Evolutionary conservation across 345 rosid species (phyloP), one percentile per base, ranked within the genome.

Genomic region (Populus nigra): DNA sequence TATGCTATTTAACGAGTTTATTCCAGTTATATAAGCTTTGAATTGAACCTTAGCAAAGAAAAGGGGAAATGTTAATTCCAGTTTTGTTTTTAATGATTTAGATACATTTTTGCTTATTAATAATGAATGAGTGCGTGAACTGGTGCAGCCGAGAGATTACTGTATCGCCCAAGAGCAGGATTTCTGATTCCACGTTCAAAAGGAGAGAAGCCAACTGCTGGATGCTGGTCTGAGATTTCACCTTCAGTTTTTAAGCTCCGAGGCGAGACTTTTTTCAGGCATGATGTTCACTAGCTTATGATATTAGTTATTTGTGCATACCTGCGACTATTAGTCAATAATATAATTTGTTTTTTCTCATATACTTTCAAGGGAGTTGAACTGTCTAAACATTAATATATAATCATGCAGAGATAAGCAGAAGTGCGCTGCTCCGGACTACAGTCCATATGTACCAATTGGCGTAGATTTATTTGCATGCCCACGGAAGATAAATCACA

Each of bases 241-340:
- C 94, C 94, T 83, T 90, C 94, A 12, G 86, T 87, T 65, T 92
- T 92, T 71, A 88, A 87, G 76, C 89, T 92, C 69, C 93, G 94
- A 2, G 95, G 96, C 8, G 89, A 82, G 70, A 90, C 78, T 68
- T 93, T 86, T 82, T 91, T 91, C 83, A 91, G 85, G 96, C 83
- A 87, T 38, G 84, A 18, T 29, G 17, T 22, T 11, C 22, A 35
- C 38, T 63, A 50, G 39, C 41, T 68, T 71, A 8, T 81, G 6
- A 41, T 35, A 61, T 17, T 5, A 15, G 67, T 20, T 20, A 18
- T 47, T 29, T 61, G 47, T 49, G 69, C 66, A 16, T 50, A 23
- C 29, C 33, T 36, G 17, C 22, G 35, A 35, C 41, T 66, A 20
- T 31, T 66, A 38, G 39, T 16, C 17, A 12, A 45, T 45, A 18